Evolutionary conservation across 2,329 filamentous ascomycete genomes (phyloP).

Genomic region (Epichloe festucae): DNA sequence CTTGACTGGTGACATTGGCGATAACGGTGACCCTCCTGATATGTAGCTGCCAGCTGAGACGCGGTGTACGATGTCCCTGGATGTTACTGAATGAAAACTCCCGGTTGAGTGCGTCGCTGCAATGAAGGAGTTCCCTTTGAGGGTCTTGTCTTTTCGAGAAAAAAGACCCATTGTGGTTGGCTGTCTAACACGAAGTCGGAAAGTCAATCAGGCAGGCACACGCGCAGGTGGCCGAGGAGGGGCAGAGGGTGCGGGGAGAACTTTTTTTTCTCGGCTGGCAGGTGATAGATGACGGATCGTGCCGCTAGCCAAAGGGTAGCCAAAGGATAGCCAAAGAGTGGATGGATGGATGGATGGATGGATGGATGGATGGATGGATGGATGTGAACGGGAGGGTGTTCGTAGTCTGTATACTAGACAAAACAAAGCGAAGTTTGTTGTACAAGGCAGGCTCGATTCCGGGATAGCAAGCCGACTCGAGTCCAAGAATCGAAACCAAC

Average conservation of each 20-base stretch:
- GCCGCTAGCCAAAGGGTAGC: not conserved
- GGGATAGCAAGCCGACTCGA: not conserved
- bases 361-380: too few species aligned
- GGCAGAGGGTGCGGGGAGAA: constrained; percentile 10
- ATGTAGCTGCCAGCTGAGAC: constrained; percentile 35
- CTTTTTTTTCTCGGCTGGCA: constrained; percentile 5
- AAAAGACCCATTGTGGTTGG: constrained; percentile 38
- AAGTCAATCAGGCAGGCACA: constrained; percentile 8
- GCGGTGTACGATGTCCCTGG: constrained; percentile 35
- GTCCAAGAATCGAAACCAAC: not conserved
- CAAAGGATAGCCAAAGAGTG: too few species aligned
- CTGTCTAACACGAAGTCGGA: constrained; percentile 2
- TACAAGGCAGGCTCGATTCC: not conserved
- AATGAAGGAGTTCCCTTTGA: constrained; percentile 29
- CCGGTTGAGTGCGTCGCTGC: constrained; percentile 34
- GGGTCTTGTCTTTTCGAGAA: constrained; percentile 39
- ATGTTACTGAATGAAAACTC: constrained; percentile 38
- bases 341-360: too few species aligned
- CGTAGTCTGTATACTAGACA: too few species aligned
- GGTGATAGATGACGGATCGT: constrained; percentile 3
- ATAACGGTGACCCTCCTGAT: constrained; percentile 32
- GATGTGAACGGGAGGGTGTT: too few species aligned
- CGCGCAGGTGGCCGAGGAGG: constrained; percentile 5
- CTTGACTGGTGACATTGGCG: constrained; percentile 36
- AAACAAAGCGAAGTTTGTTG: not conserved